A percentile compares a stretch with the other conserved stretches of the same genome.
Conservation (phyloP, 371 early-diverging fungal genomes). For the Mitosporidium daphniae region DNA sequence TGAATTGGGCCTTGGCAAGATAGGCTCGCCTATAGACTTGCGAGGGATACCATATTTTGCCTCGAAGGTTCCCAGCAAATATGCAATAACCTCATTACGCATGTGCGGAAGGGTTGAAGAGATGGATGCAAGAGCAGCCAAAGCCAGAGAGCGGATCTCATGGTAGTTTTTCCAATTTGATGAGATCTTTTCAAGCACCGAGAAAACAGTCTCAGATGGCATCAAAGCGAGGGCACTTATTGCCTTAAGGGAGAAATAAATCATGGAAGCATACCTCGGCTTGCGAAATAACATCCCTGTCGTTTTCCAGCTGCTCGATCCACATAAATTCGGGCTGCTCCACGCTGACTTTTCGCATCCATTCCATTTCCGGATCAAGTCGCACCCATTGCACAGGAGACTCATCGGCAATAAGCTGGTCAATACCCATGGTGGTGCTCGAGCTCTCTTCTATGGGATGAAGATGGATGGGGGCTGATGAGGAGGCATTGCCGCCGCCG, state of each 20-base stretch:
- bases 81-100: no score
- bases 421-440: constrained; percentile 2
- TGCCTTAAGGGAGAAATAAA: constrained; percentile 3
- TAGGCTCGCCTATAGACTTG: no score
- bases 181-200: no score
- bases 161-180: constrained; percentile 4
- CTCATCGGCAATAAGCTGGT: constrained; percentile 1
- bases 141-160: constrained; percentile 4
- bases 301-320: constrained; percentile 57
- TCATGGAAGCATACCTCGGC: constrained; percentile 24
- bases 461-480: no score
- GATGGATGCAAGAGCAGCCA: no score
- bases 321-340: constrained; percentile 82
- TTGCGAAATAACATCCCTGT: constrained; percentile 75
- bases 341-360: constrained; percentile 49
- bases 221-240: constrained; percentile 2
- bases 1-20: no score
- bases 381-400: constrained; percentile 77
- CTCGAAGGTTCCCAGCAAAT: no score
- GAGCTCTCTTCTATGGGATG: no score
- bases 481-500: constrained; percentile 1
- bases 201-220: no score
- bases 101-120: no score
- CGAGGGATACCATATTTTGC: no score
- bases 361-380: constrained; percentile 67